These are phyloP conservation scores for Sarocladium brachiariae DNA, from an alignment of 2,329 filamentous ascomycete genomes.

Conservation along the genomic window DNA sequence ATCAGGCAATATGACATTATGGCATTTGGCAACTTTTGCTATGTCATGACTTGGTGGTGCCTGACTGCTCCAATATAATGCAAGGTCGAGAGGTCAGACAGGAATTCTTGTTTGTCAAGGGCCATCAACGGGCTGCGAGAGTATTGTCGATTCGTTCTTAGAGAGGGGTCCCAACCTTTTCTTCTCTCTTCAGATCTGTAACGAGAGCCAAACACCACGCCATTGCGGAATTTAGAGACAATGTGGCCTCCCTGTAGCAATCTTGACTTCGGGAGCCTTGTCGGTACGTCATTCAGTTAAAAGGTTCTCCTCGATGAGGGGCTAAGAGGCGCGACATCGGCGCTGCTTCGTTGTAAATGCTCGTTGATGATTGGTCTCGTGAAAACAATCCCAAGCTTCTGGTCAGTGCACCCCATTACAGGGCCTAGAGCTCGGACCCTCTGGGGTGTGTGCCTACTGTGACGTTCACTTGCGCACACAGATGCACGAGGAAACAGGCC, in stretches of 20 bases:
- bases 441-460: constrained; percentile 10
- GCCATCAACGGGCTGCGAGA: no score
- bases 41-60: background rate
- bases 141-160: background rate
- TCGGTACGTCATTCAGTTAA: constrained; percentile 21
- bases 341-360: constrained; percentile 22
- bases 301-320: constrained; percentile 16
- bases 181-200: no score
- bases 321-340: constrained; percentile 25
- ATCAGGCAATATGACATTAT: constrained; percentile 7
- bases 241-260: background rate
- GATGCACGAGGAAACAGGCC: constrained; percentile 3
- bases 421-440: constrained; percentile 4
- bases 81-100: no score
- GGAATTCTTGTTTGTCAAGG: no score
- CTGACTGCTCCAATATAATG: no score
- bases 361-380: constrained; percentile 24
- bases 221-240: background rate
- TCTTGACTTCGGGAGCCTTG: background rate
- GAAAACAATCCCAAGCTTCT: constrained; percentile 12
- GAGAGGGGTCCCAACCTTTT: no score
- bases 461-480: background rate
- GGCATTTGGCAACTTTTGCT: constrained; percentile 8
- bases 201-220: background rate
- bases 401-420: constrained; percentile 1